Conservation (phyloP, 306 rosid genomes). For the Cicer arietinum region DNA sequence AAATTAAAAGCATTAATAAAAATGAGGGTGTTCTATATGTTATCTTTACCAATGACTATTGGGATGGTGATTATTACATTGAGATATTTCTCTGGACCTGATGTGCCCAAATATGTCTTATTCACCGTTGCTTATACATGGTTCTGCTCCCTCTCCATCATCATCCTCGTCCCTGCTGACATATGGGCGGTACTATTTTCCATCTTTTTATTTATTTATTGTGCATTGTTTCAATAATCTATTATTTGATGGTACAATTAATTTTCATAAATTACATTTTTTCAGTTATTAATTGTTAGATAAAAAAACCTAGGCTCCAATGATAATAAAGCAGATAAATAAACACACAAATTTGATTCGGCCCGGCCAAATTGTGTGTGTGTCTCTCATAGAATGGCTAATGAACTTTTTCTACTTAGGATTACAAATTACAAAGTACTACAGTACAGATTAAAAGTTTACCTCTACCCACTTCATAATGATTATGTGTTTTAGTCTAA, state of each 20-base stretch:
- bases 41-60: conserved; percentile 82
- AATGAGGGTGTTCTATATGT: conserved; percentile 97
- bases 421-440: no score
- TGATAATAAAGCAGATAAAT: no score
- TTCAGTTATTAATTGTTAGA: background rate
- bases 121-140: conserved; percentile 92
- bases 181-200: conserved; percentile 79
- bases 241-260: background rate
- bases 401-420: no score
- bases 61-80: conserved; percentile 89
- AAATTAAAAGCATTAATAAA: background rate
- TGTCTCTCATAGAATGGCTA: no score
- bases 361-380: no score
- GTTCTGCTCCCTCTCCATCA: conserved; percentile 94
- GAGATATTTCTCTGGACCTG: conserved; percentile 87
- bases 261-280: background rate
- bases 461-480: no score
- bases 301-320: no score
- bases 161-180: conserved; percentile 94
- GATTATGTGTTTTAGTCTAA: no score
- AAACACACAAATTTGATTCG: no score
- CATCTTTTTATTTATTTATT: background rate
- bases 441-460: no score
- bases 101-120: conserved; percentile 81
- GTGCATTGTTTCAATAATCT: background rate